A percentile compares a stretch with the other conserved stretches of the same genome.
These are phyloP conservation scores for Pleurotus djamor DNA, from an alignment of 768 basidiomycete genomes.

Conservation along the genomic window DNA sequence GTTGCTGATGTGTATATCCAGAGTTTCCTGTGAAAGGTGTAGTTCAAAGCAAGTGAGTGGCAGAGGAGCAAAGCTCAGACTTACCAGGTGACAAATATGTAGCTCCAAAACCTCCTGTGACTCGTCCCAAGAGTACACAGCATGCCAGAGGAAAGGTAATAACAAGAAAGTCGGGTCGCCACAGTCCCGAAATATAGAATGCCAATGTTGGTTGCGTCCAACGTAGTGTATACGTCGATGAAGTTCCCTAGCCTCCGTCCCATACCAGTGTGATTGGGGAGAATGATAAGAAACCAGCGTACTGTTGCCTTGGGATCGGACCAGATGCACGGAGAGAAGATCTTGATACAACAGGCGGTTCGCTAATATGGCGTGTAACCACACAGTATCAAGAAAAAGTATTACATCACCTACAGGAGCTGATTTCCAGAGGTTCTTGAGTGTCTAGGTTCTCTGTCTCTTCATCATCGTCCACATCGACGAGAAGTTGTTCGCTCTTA, in stretches of 20 bases:
- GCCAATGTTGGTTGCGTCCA: conserved; percentile 44
- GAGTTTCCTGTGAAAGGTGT: conserved; percentile 32
- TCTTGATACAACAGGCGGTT: conserved; percentile 39
- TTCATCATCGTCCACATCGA: too few relatives aligned
- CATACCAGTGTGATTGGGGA: conserved; percentile 25
- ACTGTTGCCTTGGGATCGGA: conserved; percentile 33
- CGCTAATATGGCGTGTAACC: conserved; percentile 13
- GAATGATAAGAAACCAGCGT: conserved; percentile 44
- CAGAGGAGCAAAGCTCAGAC: conserved; percentile 9
- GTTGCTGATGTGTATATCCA: too few relatives aligned
- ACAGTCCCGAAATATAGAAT: conserved; percentile 33
- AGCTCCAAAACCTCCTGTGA: conserved; percentile 44
- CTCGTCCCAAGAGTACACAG: conserved; percentile 62
- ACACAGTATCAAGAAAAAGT: too few relatives aligned
- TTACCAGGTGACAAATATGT: conserved; percentile 47
- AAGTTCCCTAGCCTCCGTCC: conserved; percentile 33
- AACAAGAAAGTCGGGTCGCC: conserved; percentile 56
- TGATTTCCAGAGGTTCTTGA: too few relatives aligned
- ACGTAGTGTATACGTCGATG: conserved; percentile 31
- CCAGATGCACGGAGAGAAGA: conserved; percentile 53
- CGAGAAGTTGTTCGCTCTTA: too few relatives aligned
- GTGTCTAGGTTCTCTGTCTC: too few relatives aligned
- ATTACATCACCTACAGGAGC: too few relatives aligned
- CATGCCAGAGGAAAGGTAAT: conserved; percentile 53
- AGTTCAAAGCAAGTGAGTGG: not conserved